Evolutionary conservation across 1,284 basidiomycete species (phyloP).

Genomic region (Trametes sp.): DNA sequence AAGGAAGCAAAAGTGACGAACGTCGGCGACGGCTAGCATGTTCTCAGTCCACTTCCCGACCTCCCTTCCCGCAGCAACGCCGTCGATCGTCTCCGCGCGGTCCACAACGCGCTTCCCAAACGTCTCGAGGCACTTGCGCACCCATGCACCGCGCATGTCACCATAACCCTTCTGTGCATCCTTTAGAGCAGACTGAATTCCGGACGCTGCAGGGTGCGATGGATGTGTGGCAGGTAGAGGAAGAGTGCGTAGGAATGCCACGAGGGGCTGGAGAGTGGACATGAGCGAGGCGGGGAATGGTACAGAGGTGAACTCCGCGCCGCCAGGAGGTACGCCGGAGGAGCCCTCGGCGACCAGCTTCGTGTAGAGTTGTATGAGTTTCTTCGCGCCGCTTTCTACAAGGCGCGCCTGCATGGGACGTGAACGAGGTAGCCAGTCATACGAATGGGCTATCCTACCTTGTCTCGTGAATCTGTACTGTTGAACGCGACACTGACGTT

Average conservation of each 20-base stretch:
- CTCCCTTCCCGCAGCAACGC: conserved; percentile 68
- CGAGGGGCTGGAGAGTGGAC: conserved; percentile 64
- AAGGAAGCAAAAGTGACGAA: conserved; percentile 38
- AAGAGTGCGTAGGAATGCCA: conserved; percentile 71
- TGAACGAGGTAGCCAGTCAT: conserved; percentile 4
- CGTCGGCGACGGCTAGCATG: conserved; percentile 68
- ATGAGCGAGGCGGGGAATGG: conserved; percentile 63
- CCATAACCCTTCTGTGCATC: conserved; percentile 84
- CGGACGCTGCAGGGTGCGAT: conserved; percentile 73
- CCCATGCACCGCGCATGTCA: conserved; percentile 83
- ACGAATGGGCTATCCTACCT: conserved; percentile 48
- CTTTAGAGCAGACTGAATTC: conserved; percentile 67
- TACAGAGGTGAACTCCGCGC: conserved; percentile 59
- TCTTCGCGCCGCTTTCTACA: conserved; percentile 81
- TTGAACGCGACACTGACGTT: conserved; percentile 84
- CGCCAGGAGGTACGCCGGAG: conserved; percentile 70
- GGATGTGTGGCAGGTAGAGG: conserved; percentile 80
- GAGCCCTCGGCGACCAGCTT: conserved; percentile 84
- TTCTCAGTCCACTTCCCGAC: conserved; percentile 73
- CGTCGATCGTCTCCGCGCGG: conserved; percentile 68
- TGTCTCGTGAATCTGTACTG: conserved; percentile 64
- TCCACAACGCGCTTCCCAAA: conserved; percentile 74
- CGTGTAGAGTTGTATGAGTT: conserved; percentile 79
- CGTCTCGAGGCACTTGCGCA: conserved; percentile 71
- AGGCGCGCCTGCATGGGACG: conserved; percentile 63